Base-by-base conservation (phyloP, 2,329 filamentous ascomycete genomes). In the Tricladium varicosporioides region DNA sequence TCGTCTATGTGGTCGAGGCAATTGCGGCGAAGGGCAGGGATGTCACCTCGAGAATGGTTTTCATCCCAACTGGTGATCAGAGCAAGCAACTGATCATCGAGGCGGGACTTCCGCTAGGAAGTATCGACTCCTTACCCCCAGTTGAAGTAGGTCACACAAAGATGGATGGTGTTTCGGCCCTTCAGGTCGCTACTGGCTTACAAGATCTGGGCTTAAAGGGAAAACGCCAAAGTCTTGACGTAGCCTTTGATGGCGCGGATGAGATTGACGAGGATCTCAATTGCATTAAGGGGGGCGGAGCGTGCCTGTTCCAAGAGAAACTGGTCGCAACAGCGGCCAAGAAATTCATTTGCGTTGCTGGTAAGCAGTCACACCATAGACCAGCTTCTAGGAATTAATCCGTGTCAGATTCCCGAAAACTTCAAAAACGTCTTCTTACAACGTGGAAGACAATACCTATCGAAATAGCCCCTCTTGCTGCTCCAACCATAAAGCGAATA, bases 261-360 rank as follows among this genome's bases (percentile, higher is more conserved):
- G 94, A 99, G 77, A 92, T 99, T 32, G 94, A 99, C 71, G 86
- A 91, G 48, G 89, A 95, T 52, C 76, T 99, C 59, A 99, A 97
- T 75, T 91, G 93, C 70, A 97, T 99, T 78, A 97, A 97, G 78
- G 94, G 94, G 54, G 94, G 94, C 50, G 94, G 94, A 57, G 94
- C 92, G n/a, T 99, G 94, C 74, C 76, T 97, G 56, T 96, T 96
- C 77, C 94, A 97, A 74, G 94, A 99, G 77, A 99, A 99, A 78
- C 80, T 99, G 36, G 92, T 99, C 4, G 92, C 92, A 5, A 84
- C 91, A 59, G 84, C 88, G 50, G 88, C 91, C 2, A 89, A 85
- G 74, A 89, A 90, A 70, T 96, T 97, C 69, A 81, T 97, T 61
- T 93, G 90, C 67, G 91, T 95, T 57, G 91, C 91, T 56, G 88